These are phyloP conservation scores for Eremothecium cymbalariae DNA, from an alignment of 1,139 yeast genomes.

Conservation along the genomic window DNA sequence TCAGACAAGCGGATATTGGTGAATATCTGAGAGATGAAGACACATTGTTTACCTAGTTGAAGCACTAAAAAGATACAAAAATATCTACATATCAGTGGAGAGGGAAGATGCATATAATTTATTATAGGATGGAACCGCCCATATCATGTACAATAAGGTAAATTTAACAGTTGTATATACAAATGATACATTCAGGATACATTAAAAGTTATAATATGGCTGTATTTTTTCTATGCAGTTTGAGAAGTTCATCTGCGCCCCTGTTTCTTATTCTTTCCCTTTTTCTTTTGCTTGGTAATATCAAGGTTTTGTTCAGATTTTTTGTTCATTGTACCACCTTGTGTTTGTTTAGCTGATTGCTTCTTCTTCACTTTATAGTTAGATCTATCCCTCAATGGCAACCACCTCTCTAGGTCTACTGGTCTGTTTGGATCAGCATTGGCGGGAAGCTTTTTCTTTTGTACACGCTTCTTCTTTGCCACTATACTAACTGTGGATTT, in stretches of 20 bases:
- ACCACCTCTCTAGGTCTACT: slow-evolving; percentile 77
- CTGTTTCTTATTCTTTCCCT: slow-evolving; percentile 37
- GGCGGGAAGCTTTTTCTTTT: slow-evolving; percentile 38
- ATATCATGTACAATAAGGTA: too few relatives aligned
- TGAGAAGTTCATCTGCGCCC: slow-evolving; percentile 25
- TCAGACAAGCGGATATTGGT: slow-evolving; percentile 96
- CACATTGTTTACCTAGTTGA: slow-evolving; percentile 66
- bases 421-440: slow-evolving; percentile 34
- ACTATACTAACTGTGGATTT: slow-evolving; percentile 14
- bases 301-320: slow-evolving; percentile 39
- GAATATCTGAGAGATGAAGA: slow-evolving; percentile 98
- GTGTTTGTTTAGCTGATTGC: slow-evolving; percentile 42
- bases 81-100: too few relatives aligned
- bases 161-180: too few relatives aligned
- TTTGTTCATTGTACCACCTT: slow-evolving; percentile 63
- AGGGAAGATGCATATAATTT: too few relatives aligned
- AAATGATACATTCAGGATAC: too few relatives aligned
- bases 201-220: background rate
- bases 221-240: slow-evolving; percentile 8
- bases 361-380: slow-evolving; percentile 69
- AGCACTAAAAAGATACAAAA: too few relatives aligned
- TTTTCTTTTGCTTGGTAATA: slow-evolving; percentile 36
- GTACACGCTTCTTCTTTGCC: slow-evolving; percentile 34
- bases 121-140: too few relatives aligned
- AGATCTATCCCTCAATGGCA: slow-evolving; percentile 78